phyloP scores from a whole-genome alignment of 139 green algal species.

The Chlorella sp. region DNA sequence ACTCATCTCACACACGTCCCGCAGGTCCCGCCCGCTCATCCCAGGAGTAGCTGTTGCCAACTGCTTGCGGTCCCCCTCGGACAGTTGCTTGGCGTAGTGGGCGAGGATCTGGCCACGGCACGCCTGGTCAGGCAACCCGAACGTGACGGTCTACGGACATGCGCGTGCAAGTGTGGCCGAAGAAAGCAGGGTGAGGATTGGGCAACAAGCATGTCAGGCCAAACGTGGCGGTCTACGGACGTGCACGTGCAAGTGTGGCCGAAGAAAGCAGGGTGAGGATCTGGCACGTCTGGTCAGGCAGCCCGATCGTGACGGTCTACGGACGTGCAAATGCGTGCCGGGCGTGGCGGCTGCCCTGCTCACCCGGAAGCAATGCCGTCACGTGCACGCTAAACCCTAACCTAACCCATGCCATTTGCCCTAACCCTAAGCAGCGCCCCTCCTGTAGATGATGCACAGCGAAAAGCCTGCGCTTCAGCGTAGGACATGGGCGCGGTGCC shows the following conservation, averaged over 20 bases:
- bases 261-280: conserved; percentile 77
- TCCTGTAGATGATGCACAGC: no score
- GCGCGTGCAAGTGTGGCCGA: neutral
- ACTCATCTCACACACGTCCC: conserved; percentile 74
- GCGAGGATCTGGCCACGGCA: conserved; percentile 62
- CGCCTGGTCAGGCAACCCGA: conserved; percentile 62
- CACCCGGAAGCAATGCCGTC: no score
- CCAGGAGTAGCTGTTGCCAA: conserved; percentile 49
- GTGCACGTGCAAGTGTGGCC: neutral
- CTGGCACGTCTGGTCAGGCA: conserved; percentile 55
- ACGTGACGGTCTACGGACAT: conserved; percentile 36
- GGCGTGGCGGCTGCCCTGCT: no score
- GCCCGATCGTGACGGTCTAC: conserved; percentile 54
- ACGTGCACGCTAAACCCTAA: no score
- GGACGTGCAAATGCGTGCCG: neutral
- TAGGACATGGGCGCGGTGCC: no score
- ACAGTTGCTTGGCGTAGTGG: conserved; percentile 77
- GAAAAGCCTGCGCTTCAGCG: no score
- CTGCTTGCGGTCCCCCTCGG: conserved; percentile 18
- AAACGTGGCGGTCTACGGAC: neutral
- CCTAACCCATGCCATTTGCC: no score
- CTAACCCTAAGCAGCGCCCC: no score
- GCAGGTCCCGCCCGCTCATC: conserved; percentile 80
- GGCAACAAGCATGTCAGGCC: neutral
- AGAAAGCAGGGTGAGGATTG: neutral